phyloP scores from a whole-genome alignment of 352 stramenopile species.

The Albugo candida region DNA sequence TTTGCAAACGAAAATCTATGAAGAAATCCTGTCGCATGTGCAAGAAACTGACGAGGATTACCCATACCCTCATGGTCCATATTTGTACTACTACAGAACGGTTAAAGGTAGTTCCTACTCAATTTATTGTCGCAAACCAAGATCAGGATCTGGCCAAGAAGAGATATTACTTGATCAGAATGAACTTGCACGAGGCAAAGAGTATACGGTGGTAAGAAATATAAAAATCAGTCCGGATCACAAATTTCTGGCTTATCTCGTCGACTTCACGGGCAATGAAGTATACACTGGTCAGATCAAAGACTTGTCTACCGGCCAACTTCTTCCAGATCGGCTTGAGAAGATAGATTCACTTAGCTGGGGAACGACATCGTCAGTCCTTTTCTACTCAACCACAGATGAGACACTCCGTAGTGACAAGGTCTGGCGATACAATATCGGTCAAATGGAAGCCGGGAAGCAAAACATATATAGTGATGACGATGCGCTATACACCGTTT shows the following conservation, averaged over 20 bases:
- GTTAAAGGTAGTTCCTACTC: constrained; percentile 71
- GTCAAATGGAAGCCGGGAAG: constrained; percentile 36
- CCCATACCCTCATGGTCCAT: constrained; percentile 63
- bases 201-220: constrained; percentile 62
- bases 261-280: constrained; percentile 89
- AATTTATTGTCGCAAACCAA: constrained; percentile 60
- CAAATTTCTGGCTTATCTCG: constrained; percentile 84
- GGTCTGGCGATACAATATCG: constrained; percentile 82
- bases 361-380: constrained; percentile 70
- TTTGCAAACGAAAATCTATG: constrained; percentile 78
- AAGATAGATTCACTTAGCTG: constrained; percentile 82
- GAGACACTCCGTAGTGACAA: constrained; percentile 86
- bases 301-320: constrained; percentile 47
- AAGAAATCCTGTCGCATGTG: constrained; percentile 83
- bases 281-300: constrained; percentile 85
- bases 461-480: constrained; percentile 87
- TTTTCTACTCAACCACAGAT: constrained; percentile 90
- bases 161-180: constrained; percentile 91
- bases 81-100: constrained; percentile 78
- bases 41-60: constrained; percentile 76
- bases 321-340: constrained; percentile 53
- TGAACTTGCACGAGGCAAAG: constrained; percentile 66
- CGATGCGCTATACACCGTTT: constrained; percentile 86
- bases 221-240: constrained; percentile 77
- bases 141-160: constrained; percentile 41